Base-by-base conservation (phyloP, 352 stramenopile species). In the Pythium sukuiense region DNA sequence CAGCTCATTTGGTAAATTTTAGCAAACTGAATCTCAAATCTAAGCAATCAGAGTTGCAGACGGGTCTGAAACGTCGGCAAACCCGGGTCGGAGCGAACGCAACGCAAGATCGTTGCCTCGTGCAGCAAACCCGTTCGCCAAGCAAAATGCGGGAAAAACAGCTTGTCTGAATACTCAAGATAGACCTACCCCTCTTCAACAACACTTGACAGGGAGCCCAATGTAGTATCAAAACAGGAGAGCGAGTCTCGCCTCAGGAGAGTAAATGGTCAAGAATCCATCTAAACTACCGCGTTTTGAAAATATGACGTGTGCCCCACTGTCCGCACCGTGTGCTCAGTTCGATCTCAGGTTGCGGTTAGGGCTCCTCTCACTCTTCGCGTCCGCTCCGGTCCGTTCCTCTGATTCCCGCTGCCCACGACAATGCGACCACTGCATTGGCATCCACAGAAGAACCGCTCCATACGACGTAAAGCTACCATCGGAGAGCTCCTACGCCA, bases 391-490 rank as follows among this genome's bases (percentile, higher is more conserved):
- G 41, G 14, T 49, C 41, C 41, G 12, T 18, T 26, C 41, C 41
- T 18, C 8, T 20, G 41, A 24, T 49, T 49, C 41, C 41, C 18
- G 41, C 41, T 49, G 46, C 16, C 55, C 35, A 61, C 55, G n/a
- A 61, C 55, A 46, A 39, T 37, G 55, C 55, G 55, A 61, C 32
- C 29, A 39, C 30, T 20, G 37, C 35, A 45, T 45, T 18, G 41
- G 55, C 55, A 45, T 61, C 55, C 55, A 61, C 55, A 37, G 55
- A 61, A 61, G 55, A 61, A 61, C 52, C 35, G 55, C 18, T 50
- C 37, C 9, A 12, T 45, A 18, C 37, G 13, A 6, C 37, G 37
- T 45, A 18, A 24, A 26, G 18, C 41, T 6, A 14, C 9, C n/a
- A n/a, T n/a, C n/a, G n/a, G n/a, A n/a, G n/a, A n/a, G n/a, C n/a